Conservation (phyloP, 257 asterid genomes). For the Fraxinus quadrangulata region DNA sequence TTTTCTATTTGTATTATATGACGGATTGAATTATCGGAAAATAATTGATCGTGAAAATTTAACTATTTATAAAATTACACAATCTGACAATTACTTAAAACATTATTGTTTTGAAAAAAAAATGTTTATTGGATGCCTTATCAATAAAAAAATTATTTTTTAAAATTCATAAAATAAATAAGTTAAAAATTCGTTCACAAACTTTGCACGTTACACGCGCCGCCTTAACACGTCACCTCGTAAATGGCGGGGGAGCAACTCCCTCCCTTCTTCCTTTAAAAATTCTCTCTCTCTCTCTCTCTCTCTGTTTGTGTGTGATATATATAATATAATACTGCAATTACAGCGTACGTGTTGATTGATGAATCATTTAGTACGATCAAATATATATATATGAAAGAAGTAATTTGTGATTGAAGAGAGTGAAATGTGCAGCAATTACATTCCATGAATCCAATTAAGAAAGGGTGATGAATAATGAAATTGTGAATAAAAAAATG, state of each 20-base stretch:
- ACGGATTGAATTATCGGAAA: no score
- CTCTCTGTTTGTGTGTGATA: no score
- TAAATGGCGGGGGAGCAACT: background rate
- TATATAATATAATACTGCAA: background rate
- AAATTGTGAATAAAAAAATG: constrained; percentile 1
- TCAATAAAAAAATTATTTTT: no score
- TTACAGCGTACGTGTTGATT: constrained; percentile 21
- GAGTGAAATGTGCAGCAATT: background rate
- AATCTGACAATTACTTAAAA: no score
- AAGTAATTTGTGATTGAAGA: background rate
- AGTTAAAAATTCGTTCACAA: no score
- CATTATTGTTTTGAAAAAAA: no score
- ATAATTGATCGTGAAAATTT: no score
- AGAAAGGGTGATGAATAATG: background rate
- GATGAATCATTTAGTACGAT: background rate
- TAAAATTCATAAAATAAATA: no score
- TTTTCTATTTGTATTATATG: no score
- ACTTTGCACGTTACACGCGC: background rate
- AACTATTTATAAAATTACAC: no score
- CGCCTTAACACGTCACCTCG: background rate
- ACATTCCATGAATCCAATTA: background rate
- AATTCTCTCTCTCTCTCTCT: background rate
- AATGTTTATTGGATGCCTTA: no score
- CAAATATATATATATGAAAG: background rate
- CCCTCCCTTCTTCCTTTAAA: constrained; percentile 23